phyloP scores from a whole-genome alignment of 2,329 filamentous ascomycete genomes.

The Fusarium xylarioides region DNA sequence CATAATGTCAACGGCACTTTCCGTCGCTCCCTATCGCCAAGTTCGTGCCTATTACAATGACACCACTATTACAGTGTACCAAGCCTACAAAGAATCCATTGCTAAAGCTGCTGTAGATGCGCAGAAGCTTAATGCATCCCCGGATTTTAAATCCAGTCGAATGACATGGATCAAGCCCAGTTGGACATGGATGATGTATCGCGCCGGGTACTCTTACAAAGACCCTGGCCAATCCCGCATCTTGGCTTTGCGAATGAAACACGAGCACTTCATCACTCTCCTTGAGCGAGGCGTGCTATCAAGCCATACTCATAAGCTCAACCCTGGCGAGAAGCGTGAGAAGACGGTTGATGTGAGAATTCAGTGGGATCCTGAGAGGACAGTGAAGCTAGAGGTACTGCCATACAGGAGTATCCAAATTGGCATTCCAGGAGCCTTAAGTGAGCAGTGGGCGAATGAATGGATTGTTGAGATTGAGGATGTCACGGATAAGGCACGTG shows the following conservation, averaged over 20 bases:
- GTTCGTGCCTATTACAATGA: constrained; percentile 62
- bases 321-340: constrained; percentile 30
- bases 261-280: constrained; percentile 58
- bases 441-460: constrained; percentile 57
- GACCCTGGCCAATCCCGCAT: constrained; percentile 63
- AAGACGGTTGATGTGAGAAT: constrained; percentile 57
- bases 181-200: constrained; percentile 73
- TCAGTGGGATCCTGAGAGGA: constrained; percentile 72
- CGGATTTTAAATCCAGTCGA: constrained; percentile 60
- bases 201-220: constrained; percentile 68
- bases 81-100: constrained; percentile 65
- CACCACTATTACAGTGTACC: constrained; percentile 67
- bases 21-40: constrained; percentile 53
- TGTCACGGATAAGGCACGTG: constrained; percentile 62
- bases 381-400: constrained; percentile 55
- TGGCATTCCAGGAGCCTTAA: constrained; percentile 60
- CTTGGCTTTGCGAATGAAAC: constrained; percentile 65
- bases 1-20: constrained; percentile 27
- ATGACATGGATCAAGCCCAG: constrained; percentile 75
- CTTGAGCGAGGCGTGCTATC: constrained; percentile 51
- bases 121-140: constrained; percentile 62
- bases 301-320: constrained; percentile 29
- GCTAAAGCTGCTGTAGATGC: constrained; percentile 59
- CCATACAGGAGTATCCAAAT: constrained; percentile 68
- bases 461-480: constrained; percentile 66